phyloP scores from a whole-genome alignment of 768 basidiomycete genomes.

The Psilocybe sp. region DNA sequence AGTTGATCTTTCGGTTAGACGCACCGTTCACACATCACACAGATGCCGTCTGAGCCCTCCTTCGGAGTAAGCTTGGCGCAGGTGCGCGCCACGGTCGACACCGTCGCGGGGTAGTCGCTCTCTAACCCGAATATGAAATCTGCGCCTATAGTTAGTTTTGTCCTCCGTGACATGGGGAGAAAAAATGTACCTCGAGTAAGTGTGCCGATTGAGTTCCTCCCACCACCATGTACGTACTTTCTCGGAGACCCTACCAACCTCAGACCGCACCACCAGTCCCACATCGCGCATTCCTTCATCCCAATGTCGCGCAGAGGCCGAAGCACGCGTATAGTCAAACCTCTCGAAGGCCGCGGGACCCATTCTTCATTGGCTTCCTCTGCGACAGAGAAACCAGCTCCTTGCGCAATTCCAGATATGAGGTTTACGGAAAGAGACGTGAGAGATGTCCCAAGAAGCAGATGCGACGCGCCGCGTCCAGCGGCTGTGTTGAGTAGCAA shows the following conservation, averaged over 20 bases:
- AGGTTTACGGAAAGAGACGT: constrained; percentile 74
- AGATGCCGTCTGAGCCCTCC: constrained; percentile 42
- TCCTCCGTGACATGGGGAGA: background rate
- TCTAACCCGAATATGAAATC: constrained; percentile 82
- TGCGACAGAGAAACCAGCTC: constrained; percentile 67
- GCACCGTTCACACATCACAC: constrained; percentile 68
- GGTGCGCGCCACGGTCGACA: constrained; percentile 79
- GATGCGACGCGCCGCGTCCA: constrained; percentile 61
- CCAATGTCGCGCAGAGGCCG: constrained; percentile 72
- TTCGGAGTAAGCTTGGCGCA: constrained; percentile 78
- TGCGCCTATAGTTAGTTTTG: constrained; percentile 20
- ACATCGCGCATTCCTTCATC: constrained; percentile 76
- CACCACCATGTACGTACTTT: constrained; percentile 33
- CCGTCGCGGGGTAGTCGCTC: constrained; percentile 82
- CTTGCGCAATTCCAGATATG: constrained; percentile 73
- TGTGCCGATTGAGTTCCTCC: constrained; percentile 57
- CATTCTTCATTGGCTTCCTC: constrained; percentile 76
- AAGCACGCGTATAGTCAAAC: constrained; percentile 44
- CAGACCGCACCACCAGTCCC: constrained; percentile 71
- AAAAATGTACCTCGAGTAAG: constrained; percentile 62
- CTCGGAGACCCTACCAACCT: constrained; percentile 34
- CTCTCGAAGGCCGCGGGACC: constrained; percentile 27
- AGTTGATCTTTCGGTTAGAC: constrained; percentile 8
- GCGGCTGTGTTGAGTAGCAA: constrained; percentile 67
- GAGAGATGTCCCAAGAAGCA: constrained; percentile 76